Evolutionary conservation across 2,329 filamentous ascomycete species (phyloP).

Genomic region (Phyllosticta ampelicida): DNA sequence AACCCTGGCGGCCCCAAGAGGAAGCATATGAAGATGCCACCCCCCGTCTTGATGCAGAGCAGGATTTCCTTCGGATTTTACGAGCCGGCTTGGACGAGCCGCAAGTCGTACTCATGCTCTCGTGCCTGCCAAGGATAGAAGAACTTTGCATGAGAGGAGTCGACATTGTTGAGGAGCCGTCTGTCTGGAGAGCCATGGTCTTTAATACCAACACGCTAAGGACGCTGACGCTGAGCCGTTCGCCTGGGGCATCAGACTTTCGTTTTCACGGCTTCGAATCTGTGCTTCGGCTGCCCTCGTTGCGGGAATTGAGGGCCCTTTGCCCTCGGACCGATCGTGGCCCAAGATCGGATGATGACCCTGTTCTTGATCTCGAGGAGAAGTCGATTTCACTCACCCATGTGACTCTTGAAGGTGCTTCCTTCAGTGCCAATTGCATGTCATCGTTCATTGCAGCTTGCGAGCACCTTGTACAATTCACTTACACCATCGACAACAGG

Average conservation of each 20-base stretch:
- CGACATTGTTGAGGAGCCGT: neutral
- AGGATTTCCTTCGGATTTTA: slow-evolving; percentile 1
- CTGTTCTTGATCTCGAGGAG: neutral
- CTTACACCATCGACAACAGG: neutral
- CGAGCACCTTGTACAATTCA: slow-evolving; percentile 4
- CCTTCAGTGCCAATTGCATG: neutral
- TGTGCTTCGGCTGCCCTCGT: neutral
- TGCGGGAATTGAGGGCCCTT: slow-evolving; percentile 3
- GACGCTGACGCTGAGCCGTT: neutral
- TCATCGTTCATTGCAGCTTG: neutral
- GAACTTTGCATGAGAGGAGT: neutral
- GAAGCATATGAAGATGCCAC: neutral
- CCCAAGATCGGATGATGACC: neutral
- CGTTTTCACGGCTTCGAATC: neutral
- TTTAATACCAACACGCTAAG: neutral
- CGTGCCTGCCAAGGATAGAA: slow-evolving; percentile 1
- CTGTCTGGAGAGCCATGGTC: neutral
- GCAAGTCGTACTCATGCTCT: slow-evolving; percentile 3
- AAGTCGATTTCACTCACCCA: slow-evolving; percentile 2
- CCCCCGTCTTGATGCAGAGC: neutral
- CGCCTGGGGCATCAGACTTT: neutral
- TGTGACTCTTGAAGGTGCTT: slow-evolving; percentile 1
- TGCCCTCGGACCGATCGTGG: neutral
- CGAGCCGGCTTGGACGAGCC: neutral
- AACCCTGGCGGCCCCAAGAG: slow-evolving; percentile 1